Percentiles rank a stretch among this genome's conserved stretches.
phyloP scores from a whole-genome alignment of 2,329 filamentous ascomycete genomes.

The Paraphaeosphaeria minitans region DNA sequence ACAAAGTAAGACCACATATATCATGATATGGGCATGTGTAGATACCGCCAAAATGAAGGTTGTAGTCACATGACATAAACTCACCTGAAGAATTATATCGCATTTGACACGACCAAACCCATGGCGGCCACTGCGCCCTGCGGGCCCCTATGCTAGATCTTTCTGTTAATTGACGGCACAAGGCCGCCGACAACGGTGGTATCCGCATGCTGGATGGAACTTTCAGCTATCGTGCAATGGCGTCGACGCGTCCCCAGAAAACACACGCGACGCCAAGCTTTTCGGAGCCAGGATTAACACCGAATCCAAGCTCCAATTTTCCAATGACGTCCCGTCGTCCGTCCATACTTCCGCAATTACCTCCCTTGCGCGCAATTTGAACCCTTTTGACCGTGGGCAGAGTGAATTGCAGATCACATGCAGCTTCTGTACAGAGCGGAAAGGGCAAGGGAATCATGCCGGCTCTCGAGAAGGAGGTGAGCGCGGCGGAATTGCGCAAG shows the following conservation, averaged over 20 bases:
- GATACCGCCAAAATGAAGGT: slow-evolving; percentile 1
- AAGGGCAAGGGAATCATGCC: slow-evolving; percentile 41
- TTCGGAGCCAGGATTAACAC: slow-evolving; percentile 8
- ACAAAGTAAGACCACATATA: background rate
- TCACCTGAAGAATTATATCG: slow-evolving; percentile 42
- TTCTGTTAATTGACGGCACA: slow-evolving; percentile 28
- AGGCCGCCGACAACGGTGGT: slow-evolving; percentile 23
- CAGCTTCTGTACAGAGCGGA: slow-evolving; percentile 21
- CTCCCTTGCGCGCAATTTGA: slow-evolving; percentile 13
- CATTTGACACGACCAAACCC: slow-evolving; percentile 23
- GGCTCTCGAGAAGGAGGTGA: slow-evolving; percentile 44
- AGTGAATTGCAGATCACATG: slow-evolving; percentile 34
- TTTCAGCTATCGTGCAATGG: slow-evolving; percentile 5
- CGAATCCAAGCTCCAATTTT: slow-evolving; percentile 23
- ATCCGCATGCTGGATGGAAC: slow-evolving; percentile 32
- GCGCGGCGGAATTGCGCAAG: slow-evolving; percentile 43
- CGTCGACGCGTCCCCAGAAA: slow-evolving; percentile 20
- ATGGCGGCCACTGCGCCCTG: slow-evolving; percentile 17
- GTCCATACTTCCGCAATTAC: slow-evolving; percentile 10
- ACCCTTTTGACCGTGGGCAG: slow-evolving; percentile 1
- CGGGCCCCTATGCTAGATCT: slow-evolving; percentile 13
- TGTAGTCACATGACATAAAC: slow-evolving; percentile 39
- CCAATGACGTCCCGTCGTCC: slow-evolving; percentile 35
- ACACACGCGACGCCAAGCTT: slow-evolving; percentile 32
- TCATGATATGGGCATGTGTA: background rate